Conservation (phyloP, 2,329 filamentous ascomycete genomes). For the Beauveria asiatica region DNA sequence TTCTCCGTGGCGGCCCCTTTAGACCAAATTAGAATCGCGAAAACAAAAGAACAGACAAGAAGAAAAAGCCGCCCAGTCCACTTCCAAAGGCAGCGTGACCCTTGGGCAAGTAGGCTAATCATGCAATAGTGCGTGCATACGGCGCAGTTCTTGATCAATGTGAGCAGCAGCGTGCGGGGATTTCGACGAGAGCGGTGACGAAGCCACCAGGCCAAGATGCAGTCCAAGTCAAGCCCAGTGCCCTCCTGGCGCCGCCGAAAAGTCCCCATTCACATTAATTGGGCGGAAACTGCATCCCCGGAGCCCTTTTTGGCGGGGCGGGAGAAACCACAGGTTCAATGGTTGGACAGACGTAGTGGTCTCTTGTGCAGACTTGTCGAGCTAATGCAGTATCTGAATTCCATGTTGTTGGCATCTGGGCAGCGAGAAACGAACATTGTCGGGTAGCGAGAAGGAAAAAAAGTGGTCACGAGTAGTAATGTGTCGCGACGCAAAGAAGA, state of each 20-base stretch:
- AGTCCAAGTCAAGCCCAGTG: neutral
- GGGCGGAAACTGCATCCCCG: neutral
- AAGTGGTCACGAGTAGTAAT: neutral
- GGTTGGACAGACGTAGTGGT: too few species aligned
- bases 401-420: neutral
- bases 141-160: neutral
- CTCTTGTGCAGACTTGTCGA: neutral
- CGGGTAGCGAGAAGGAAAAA: neutral
- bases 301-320: neutral
- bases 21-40: neutral
- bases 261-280: neutral
- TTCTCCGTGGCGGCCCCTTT: neutral
- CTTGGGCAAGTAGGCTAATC: neutral
- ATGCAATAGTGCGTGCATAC: neutral
- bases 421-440: neutral
- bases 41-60: neutral
- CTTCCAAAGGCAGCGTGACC: neutral
- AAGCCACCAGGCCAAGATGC: too few species aligned
- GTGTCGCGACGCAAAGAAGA: neutral
- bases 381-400: neutral
- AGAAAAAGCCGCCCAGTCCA: neutral
- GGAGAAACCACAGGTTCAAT: too few species aligned
- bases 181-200: conserved; percentile 3
- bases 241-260: neutral
- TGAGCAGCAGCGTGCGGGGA: neutral